phyloP scores from a whole-genome alignment of 2,329 filamentous ascomycete genomes.

The Fusarium illudens region DNA sequence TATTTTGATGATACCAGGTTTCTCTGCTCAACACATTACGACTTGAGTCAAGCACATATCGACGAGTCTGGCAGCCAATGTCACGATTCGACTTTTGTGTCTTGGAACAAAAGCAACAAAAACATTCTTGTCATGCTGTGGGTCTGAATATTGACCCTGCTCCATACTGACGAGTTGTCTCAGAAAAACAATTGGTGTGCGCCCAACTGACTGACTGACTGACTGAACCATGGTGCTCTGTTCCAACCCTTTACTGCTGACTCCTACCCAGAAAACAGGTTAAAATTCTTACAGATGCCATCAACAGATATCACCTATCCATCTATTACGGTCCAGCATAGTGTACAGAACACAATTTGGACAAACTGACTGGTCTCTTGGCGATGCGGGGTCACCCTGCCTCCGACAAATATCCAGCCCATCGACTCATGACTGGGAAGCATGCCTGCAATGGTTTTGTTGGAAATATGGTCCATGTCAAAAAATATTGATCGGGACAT shows the following conservation, averaged over 20 bases:
- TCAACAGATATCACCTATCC: not conserved
- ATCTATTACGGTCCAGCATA: not conserved
- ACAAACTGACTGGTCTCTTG: not conserved
- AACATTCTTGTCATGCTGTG: slow-evolving; percentile 24
- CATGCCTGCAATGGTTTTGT: not conserved
- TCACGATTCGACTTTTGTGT: slow-evolving; percentile 15
- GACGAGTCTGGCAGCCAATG: slow-evolving; percentile 14
- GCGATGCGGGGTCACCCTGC: not conserved
- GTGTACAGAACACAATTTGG: not conserved
- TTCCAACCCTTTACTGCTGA: not conserved
- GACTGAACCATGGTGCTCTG: not conserved
- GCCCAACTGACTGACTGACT: not conserved
- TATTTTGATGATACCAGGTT: slow-evolving; percentile 35
- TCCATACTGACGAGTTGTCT: slow-evolving; percentile 18
- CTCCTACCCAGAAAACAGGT: not conserved
- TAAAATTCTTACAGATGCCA: not conserved
- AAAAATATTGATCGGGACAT: not conserved
- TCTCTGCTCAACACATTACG: slow-evolving; percentile 8
- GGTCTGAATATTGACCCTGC: slow-evolving; percentile 32
- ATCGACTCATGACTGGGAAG: not conserved
- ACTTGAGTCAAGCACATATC: slow-evolving; percentile 32
- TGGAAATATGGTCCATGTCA: not conserved
- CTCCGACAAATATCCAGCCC: not conserved
- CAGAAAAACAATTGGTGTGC: slow-evolving; percentile 12
- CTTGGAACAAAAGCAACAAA: slow-evolving; percentile 13